A percentile compares a stretch with the other conserved stretches of the same genome.
phyloP scores from a whole-genome alignment of 2,329 filamentous ascomycete species.

The Aureobasidium sp. region DNA sequence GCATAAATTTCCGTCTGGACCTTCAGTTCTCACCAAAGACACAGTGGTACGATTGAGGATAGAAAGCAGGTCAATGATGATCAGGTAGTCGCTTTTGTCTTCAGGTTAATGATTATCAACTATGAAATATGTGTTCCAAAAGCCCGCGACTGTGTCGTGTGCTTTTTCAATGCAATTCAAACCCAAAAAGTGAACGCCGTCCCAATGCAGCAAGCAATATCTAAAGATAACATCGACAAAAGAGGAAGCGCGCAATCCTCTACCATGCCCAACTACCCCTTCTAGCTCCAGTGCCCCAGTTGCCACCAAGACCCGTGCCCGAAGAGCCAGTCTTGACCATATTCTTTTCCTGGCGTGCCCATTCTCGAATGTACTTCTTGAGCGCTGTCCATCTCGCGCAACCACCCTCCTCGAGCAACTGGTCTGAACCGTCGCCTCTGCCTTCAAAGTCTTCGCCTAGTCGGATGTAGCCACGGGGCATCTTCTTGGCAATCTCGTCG shows the following conservation, averaged over 20 bases:
- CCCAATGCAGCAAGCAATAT: neutral
- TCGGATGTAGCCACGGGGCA: constrained; percentile 63
- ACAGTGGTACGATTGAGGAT: too few species aligned
- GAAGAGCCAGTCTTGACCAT: constrained; percentile 37
- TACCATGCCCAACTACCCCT: constrained; percentile 41
- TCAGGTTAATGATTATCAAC: neutral
- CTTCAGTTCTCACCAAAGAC: neutral
- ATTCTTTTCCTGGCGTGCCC: constrained; percentile 77
- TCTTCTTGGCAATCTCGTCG: constrained; percentile 51
- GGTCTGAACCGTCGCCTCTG: constrained; percentile 24
- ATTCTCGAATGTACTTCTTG: constrained; percentile 74
- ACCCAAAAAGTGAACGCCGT: neutral
- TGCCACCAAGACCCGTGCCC: constrained; percentile 20
- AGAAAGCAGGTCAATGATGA: neutral
- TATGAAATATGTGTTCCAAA: neutral
- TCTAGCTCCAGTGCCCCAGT: constrained; percentile 36
- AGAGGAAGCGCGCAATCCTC: neutral
- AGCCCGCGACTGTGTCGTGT: neutral
- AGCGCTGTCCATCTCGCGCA: constrained; percentile 78
- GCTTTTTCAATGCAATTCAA: neutral
- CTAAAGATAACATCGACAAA: neutral
- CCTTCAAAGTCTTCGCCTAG: constrained; percentile 38
- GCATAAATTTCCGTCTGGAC: neutral
- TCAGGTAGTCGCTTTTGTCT: neutral
- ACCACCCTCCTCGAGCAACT: constrained; percentile 34